phyloP scores from a whole-genome alignment of 2,329 filamentous ascomycete genomes.

The Aspergillus sp. region DNA sequence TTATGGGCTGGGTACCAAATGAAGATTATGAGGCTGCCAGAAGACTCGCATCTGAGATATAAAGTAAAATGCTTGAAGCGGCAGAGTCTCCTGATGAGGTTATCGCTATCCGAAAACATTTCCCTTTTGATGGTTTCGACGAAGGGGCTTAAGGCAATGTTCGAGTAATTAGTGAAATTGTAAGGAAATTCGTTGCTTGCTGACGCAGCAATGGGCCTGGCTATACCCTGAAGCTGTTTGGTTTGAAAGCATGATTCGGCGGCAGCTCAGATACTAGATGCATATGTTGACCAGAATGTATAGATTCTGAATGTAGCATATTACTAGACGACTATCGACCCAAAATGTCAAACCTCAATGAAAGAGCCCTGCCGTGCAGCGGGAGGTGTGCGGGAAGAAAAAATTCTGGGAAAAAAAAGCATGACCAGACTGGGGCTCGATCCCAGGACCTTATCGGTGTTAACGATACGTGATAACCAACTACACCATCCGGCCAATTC shows the following conservation, averaged over 20 bases:
- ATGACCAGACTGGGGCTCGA: conserved; percentile 30
- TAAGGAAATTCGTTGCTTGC: no score
- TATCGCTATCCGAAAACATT: conserved; percentile 13
- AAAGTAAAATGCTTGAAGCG: conserved; percentile 23
- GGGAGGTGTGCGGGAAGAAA: no score
- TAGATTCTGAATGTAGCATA: no score
- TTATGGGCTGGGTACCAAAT: conserved; percentile 28
- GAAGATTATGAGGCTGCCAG: conserved; percentile 24
- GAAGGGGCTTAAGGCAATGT: conserved; percentile 6
- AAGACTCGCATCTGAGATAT: conserved; percentile 17
- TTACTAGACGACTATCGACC: no score
- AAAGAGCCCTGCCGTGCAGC: no score
- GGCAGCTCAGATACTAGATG: no score
- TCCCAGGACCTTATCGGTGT: conserved; percentile 39
- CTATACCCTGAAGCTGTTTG: no score
- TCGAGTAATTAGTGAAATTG: no score
- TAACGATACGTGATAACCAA: conserved; percentile 37
- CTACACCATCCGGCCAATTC: conserved; percentile 8
- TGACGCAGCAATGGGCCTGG: no score
- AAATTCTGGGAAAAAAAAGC: background rate
- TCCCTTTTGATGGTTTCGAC: conserved; percentile 22
- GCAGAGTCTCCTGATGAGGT: conserved; percentile 20
- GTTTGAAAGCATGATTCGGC: no score
- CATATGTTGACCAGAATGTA: no score
- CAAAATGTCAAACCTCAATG: no score